Conservation (phyloP, 2,329 filamentous ascomycete species). For the Bipolaris cookei region DNA sequence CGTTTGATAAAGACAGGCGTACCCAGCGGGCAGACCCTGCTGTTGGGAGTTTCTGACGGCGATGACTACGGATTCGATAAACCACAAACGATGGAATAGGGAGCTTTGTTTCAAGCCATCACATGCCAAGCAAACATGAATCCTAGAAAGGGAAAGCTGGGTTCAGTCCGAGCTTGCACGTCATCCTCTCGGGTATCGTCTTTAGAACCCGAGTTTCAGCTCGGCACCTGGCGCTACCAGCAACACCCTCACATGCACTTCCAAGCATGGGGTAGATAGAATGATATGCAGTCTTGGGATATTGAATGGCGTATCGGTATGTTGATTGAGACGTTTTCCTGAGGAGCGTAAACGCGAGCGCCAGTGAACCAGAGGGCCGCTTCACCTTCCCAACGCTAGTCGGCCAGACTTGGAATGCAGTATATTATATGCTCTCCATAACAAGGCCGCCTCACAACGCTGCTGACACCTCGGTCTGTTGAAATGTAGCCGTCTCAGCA, state of each 20-base stretch:
- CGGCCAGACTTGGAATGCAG: no score
- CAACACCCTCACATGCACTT: no score
- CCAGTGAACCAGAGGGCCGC: background rate
- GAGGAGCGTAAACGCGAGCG: background rate
- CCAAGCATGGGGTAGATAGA: background rate
- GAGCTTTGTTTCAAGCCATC: slow-evolving; percentile 1
- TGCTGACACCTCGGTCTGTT: no score
- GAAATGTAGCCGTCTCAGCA: no score
- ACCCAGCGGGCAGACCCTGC: background rate
- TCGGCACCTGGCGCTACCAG: background rate
- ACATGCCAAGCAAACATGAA: background rate
- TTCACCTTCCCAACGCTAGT: background rate
- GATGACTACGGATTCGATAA: background rate
- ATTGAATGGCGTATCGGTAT: background rate
- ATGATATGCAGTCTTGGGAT: background rate
- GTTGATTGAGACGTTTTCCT: background rate
- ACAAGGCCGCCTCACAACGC: no score
- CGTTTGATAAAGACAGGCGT: slow-evolving; percentile 6
- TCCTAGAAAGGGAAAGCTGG: background rate
- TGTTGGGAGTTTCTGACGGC: slow-evolving; percentile 1
- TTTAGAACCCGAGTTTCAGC: background rate
- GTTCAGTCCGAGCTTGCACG: slow-evolving; percentile 3
- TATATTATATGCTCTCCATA: no score
- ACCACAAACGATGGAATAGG: slow-evolving; percentile 2
- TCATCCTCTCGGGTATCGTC: slow-evolving; percentile 2